phyloP scores from a whole-genome alignment of 2,329 filamentous ascomycete species.

The Mollisia scopiformis region DNA sequence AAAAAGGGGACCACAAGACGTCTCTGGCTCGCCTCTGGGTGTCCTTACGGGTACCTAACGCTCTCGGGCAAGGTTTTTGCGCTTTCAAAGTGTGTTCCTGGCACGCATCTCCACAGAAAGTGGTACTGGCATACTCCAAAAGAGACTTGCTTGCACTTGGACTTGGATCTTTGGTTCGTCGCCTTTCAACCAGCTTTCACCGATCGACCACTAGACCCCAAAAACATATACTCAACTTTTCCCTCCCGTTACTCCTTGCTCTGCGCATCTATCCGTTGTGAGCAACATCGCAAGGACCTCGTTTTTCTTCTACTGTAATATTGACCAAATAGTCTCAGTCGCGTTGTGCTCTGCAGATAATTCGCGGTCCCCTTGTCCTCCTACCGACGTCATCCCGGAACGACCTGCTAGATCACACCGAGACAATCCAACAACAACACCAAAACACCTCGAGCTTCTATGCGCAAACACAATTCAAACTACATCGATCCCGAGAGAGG shows the following conservation, averaged over 20 bases:
- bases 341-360: too few species aligned
- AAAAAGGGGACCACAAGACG: background rate
- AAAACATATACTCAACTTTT: background rate
- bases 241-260: background rate
- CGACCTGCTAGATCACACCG: background rate
- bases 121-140: background rate
- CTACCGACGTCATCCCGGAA: background rate
- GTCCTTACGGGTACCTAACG: conserved; percentile 4
- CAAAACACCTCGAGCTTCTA: background rate
- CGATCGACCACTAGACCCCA: background rate
- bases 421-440: background rate
- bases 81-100: conserved; percentile 3
- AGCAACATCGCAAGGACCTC: background rate
- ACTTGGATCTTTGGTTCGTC: background rate
- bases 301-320: background rate
- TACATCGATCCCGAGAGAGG: background rate
- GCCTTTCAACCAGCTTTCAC: background rate
- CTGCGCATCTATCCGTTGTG: background rate
- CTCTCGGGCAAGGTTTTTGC: conserved; percentile 5
- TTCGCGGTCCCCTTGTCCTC: too few species aligned
- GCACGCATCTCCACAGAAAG: background rate
- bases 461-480: background rate
- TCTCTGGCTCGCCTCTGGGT: background rate
- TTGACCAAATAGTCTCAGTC: background rate
- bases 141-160: too few species aligned